phyloP scores from a whole-genome alignment of 2,329 filamentous ascomycete genomes.

The Ophidiomyces ophidiicola region DNA sequence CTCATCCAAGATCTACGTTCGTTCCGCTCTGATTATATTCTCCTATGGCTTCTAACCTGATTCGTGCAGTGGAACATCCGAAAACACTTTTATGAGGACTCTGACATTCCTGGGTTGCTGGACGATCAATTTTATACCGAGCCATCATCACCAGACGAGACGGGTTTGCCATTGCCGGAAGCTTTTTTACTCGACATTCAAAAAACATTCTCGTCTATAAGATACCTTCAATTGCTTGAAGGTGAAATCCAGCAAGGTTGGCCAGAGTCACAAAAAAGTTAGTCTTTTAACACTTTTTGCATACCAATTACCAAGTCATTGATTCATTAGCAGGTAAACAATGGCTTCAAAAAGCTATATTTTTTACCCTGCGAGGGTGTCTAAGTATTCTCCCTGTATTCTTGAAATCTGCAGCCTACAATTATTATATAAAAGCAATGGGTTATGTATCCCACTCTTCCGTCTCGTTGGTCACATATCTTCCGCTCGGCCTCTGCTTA shows the following conservation, averaged over 20 bases:
- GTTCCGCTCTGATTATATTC: background rate
- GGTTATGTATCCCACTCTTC: constrained; percentile 2
- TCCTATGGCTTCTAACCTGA: background rate
- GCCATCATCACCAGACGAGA: constrained; percentile 12
- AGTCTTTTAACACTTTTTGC: background rate
- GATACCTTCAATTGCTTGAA: constrained; percentile 8
- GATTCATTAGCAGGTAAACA: background rate
- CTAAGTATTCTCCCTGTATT: constrained; percentile 9
- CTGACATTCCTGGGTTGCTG: constrained; percentile 1
- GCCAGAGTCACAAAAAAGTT: constrained; percentile 1
- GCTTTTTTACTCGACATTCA: constrained; percentile 10
- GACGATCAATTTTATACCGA: constrained; percentile 4
- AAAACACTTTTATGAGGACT: background rate
- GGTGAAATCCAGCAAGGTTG: constrained; percentile 7
- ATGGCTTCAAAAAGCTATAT: background rate
- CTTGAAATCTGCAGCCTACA: constrained; percentile 5
- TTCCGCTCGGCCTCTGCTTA: constrained; percentile 14
- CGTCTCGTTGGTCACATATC: constrained; percentile 5
- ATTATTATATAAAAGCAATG: constrained; percentile 2
- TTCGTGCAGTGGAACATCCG: constrained; percentile 2
- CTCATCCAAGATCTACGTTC: background rate
- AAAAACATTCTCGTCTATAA: constrained; percentile 4
- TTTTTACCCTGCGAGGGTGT: constrained; percentile 5
- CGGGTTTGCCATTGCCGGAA: constrained; percentile 11
- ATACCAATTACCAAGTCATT: background rate